Base-by-base conservation (phyloP, 352 stramenopile species). In the Pseudoperonospora humuli region DNA sequence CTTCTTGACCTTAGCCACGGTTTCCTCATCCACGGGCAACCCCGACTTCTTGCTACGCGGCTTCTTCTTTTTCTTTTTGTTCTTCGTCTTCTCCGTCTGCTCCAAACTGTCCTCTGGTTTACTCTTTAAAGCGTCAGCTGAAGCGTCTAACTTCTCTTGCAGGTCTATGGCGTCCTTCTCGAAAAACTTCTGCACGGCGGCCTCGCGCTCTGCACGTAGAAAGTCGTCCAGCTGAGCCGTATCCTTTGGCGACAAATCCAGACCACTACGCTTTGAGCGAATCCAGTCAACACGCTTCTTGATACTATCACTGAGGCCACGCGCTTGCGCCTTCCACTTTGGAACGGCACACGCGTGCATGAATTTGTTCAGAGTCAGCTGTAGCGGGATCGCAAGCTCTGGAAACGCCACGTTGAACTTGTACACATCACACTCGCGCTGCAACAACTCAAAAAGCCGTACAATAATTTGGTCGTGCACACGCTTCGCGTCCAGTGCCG, bases 341-440 rank as follows among this genome's bases (percentile, higher is more conserved):
- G 82, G 61, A 18, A 94, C 62, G 14, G 67, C 57, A 31, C 67
- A 94, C 15, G 75, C 69, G 40, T 84, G 83, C 25, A 86, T 78
- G 61, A 96, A 98, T 33, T 94, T 93, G 48, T 76, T 78, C 48
- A 98, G 72, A 34, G 77, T 70, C 25, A 96, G 73, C 31, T 81
- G 54, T 39, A 97, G 72, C 21, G 86, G 76, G 47, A 97, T 79
- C 0, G 81, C 84, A 45, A 97, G 88, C 64, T 98, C 95, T 0
- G 94, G 95, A 67, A 97, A 98, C 14, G 83, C 92, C 32, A 97
- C 87, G 47, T 94, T 95, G 63, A 95, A 97, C 59, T 92, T 86
- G 70, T 98, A 97, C 36, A 98, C 70, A 54, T 97, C 88, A 27
- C 96, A 84, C 63, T 98, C 93, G 44, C 86, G 77, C 62, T 97